Percentiles rank a stretch among this genome's conserved stretches.
Evolutionary conservation across 2,329 filamentous ascomycete species (phyloP).

Genomic region (Pyricularia pennisetigena): DNA sequence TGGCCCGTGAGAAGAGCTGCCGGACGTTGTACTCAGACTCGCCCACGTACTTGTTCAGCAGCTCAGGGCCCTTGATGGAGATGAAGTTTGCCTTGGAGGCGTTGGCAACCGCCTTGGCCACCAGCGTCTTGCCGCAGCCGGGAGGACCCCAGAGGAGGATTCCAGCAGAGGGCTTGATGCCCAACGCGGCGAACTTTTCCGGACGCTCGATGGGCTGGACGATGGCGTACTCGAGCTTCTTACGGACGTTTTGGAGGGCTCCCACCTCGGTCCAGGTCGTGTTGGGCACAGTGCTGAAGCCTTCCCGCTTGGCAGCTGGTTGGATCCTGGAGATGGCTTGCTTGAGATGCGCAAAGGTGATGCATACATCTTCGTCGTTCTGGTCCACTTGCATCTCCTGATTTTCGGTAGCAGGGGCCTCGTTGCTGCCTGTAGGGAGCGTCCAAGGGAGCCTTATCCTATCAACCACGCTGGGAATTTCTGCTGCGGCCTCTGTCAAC

Average conservation of each 20-base stretch:
- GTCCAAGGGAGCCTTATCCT: background rate
- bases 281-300: conserved; percentile 87
- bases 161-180: conserved; percentile 72
- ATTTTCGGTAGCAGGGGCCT: background rate
- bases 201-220: conserved; percentile 83
- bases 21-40: conserved; percentile 90
- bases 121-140: conserved; percentile 90
- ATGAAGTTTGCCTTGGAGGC: conserved; percentile 97
- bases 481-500: background rate
- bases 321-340: conserved; percentile 65
- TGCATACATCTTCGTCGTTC: background rate
- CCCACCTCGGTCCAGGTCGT: conserved; percentile 92
- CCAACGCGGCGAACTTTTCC: conserved; percentile 63
- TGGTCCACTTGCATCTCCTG: background rate
- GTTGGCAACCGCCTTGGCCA: conserved; percentile 93
- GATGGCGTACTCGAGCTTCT: conserved; percentile 75
- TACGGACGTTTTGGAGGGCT: conserved; percentile 67
- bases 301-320: conserved; percentile 80
- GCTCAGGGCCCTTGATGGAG: conserved; percentile 89
- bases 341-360: conserved; percentile 54
- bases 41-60: conserved; percentile 96
- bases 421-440: background rate
- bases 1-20: conserved; percentile 81
- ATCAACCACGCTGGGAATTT: background rate
- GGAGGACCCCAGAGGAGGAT: conserved; percentile 95